Base-by-base conservation (phyloP, 2,329 filamentous ascomycete genomes). In the Alternaria metachromatica region DNA sequence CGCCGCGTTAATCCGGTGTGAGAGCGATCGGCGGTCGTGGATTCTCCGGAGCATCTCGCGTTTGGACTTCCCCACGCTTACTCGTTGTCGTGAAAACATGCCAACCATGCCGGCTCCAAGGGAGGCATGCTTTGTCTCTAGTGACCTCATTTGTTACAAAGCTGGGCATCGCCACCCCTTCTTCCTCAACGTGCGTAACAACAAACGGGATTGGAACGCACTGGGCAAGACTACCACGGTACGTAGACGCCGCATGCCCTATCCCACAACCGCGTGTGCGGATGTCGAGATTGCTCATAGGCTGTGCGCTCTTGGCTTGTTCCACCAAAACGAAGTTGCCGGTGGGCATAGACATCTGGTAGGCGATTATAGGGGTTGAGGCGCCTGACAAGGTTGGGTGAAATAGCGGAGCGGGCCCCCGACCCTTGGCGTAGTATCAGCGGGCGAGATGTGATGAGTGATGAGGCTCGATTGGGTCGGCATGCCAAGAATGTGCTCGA, bases 321-420 rank as follows among this genome's bases (percentile, higher is more conserved):
- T 67, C 55, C 69, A 71, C 68, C 58, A 62, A 61, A 43, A 51
- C 57, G 58, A 65, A 54, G 46, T 49, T 48, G 26, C 21, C 41
- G 21, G 28, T 58, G 41, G 28, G 20, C 41, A 49, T 28, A 28
- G 55, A 50, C 49, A 48, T 30, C 44, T 21, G 37, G 49, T 63
- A 58, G 55, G 57, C 49, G 37, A 59, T 59, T 56, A 68, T 66
- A 66, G 66, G 66, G 58, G 69, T 66, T 63, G 68, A 54, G 59
- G 57, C 48, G 55, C 48, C 62, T 53, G 54, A 54, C 61, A 63
- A 66, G 63, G 66, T 45, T 54, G 54, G 37, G 53, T 62, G 53
- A 50, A 49, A 48, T 66, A 66, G 72, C 72, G 70, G 70, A 73
- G 72, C 69, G 71, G 71, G 68, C 64, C 65, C 58, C 49, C 28